phyloP scores from a whole-genome alignment of 352 stramenopile species.

The Phytophthora idaei region DNA sequence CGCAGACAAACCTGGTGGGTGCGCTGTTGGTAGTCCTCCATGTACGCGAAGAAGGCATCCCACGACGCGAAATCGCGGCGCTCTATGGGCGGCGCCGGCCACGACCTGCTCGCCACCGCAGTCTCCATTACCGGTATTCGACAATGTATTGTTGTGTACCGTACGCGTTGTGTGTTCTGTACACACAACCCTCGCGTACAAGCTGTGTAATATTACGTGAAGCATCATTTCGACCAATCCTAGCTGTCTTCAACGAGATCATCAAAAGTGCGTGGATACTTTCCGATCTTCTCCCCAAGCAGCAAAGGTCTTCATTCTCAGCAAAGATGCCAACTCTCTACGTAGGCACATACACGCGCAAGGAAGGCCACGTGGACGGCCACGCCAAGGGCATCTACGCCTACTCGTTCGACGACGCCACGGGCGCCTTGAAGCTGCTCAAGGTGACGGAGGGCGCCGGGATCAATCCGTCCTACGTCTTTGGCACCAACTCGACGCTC shows the following conservation, averaged over 20 bases:
- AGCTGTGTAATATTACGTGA: too few species aligned
- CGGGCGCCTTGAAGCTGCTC: constrained; percentile 53
- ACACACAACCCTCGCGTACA: too few species aligned
- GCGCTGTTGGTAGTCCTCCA: constrained; percentile 35
- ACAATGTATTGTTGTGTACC: background rate
- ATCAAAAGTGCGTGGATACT: background rate
- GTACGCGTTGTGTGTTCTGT: background rate
- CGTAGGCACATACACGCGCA: constrained; percentile 86
- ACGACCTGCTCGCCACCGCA: background rate
- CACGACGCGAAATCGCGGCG: constrained; percentile 32
- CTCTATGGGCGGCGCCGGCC: constrained; percentile 23
- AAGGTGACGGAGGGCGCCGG: constrained; percentile 52
- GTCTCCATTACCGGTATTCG: background rate
- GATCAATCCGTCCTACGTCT: constrained; percentile 78
- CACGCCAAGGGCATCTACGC: constrained; percentile 77
- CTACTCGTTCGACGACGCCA: constrained; percentile 61
- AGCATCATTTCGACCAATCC: background rate
- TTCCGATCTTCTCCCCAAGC: constrained; percentile 1
- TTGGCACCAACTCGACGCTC: constrained; percentile 42
- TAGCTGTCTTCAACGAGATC: background rate
- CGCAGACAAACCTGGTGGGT: constrained; percentile 27
- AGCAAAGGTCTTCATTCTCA: background rate
- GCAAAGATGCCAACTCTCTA: constrained; percentile 55
- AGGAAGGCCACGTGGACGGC: constrained; percentile 78
- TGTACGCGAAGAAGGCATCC: constrained; percentile 35